phyloP scores from a whole-genome alignment of 345 rosid species.

The Murraya paniculata region DNA sequence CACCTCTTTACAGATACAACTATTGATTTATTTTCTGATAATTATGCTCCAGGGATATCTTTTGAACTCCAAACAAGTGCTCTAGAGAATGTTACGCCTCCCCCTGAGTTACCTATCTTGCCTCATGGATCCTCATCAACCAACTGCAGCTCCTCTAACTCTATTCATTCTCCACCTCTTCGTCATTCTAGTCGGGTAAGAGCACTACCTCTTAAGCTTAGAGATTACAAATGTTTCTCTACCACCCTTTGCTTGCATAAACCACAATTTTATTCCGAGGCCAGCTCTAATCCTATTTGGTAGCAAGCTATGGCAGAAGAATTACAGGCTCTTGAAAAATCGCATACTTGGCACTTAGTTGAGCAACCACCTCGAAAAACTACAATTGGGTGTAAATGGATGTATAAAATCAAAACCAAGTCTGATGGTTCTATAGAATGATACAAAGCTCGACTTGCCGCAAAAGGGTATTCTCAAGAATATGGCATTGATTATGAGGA shows the following conservation, averaged over 20 bases:
- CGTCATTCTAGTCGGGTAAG: not conserved
- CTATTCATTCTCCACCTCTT: not conserved
- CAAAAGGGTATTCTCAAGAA: not conserved
- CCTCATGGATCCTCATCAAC: too few species aligned
- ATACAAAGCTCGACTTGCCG: not conserved
- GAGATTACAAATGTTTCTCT: too few species aligned
- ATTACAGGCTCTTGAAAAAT: not conserved
- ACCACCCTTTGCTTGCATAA: too few species aligned
- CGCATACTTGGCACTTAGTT: not conserved
- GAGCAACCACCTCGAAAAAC: not conserved
- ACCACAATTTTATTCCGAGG: too few species aligned
- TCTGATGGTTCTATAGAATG: not conserved
- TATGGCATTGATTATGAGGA: not conserved
- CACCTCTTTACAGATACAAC: not conserved
- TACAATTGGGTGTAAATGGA: not conserved
- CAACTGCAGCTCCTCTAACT: too few species aligned
- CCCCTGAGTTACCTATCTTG: too few species aligned
- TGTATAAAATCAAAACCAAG: not conserved
- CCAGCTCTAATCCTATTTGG: too few species aligned
- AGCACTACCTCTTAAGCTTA: not conserved
- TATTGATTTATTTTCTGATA: not conserved
- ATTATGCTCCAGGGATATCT: not conserved
- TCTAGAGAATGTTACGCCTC: too few species aligned
- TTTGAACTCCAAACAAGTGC: not conserved
- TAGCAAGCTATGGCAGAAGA: too few species aligned